Evolutionary conservation across 208 protist species (phyloP).

Genomic region (Leishmania tarentolae): DNA sequence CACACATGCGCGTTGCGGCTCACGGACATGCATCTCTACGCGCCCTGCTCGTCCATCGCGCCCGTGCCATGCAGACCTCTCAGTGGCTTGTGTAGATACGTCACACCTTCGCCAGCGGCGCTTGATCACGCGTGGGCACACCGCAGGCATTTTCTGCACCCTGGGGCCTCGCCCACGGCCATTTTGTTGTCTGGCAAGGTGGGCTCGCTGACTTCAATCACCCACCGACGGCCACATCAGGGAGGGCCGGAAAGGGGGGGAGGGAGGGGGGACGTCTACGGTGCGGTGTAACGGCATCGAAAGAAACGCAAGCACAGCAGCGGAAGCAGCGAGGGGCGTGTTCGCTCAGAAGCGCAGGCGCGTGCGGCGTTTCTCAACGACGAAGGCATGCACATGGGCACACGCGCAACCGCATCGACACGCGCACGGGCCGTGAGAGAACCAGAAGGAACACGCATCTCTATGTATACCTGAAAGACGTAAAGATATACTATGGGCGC

Average conservation of each 20-base stretch:
- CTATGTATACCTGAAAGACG: not conserved
- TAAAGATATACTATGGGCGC: too few relatives aligned
- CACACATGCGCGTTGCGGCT: not conserved
- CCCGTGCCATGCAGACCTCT: not conserved
- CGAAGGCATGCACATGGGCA: not conserved
- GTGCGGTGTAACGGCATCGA: not conserved
- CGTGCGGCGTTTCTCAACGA: not conserved
- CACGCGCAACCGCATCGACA: not conserved
- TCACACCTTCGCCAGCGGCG: not conserved
- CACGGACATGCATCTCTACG: not conserved
- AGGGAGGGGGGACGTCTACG: not conserved
- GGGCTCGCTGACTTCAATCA: not conserved
- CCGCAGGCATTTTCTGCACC: not conserved
- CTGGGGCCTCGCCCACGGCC: not conserved
- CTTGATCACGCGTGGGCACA: not conserved
- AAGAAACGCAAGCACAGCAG: too few relatives aligned
- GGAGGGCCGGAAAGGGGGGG: too few relatives aligned
- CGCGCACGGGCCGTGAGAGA: not conserved
- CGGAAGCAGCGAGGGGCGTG: not conserved
- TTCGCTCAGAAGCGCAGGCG: not conserved
- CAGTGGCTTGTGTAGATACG: not conserved
- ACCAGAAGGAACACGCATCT: not conserved
- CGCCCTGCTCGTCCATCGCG: not conserved
- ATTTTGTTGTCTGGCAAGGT: not conserved
- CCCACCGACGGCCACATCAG: not conserved